phyloP scores from a whole-genome alignment of 495 filamentous ascomycete species.

The Tirmania nivea region DNA sequence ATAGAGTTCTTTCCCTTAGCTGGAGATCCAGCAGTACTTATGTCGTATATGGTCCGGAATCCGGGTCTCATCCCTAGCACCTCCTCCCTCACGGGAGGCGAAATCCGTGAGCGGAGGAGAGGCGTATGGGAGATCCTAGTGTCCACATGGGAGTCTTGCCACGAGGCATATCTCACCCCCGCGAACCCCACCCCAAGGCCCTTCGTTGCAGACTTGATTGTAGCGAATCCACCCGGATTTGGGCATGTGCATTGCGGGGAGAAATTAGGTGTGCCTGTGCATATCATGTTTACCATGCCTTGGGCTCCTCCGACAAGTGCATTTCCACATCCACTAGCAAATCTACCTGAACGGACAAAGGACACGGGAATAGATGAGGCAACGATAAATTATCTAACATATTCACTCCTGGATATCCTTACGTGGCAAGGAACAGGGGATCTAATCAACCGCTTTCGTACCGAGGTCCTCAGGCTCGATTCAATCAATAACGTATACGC shows the following conservation, averaged over 20 bases:
- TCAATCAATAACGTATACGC: conserved; percentile 42
- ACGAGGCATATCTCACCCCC: conserved; percentile 23
- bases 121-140: conserved; percentile 41
- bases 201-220: conserved; percentile 47
- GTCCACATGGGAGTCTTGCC: conserved; percentile 39
- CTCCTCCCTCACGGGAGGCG: conserved; percentile 40
- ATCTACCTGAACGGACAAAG: conserved; percentile 25
- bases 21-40: conserved; percentile 49
- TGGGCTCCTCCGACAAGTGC: conserved; percentile 41
- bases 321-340: conserved; percentile 54
- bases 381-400: conserved; percentile 52
- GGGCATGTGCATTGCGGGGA: conserved; percentile 46
- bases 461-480: conserved; percentile 37
- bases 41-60: conserved; percentile 70
- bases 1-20: conserved; percentile 50
- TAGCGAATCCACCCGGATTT: conserved; percentile 46
- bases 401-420: conserved; percentile 50
- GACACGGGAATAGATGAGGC: conserved; percentile 36
- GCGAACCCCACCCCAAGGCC: conserved; percentile 20
- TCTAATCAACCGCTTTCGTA: conserved; percentile 41
- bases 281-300: conserved; percentile 44
- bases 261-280: conserved; percentile 39
- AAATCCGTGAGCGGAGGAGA: conserved; percentile 35
- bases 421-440: conserved; percentile 40
- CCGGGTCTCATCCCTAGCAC: conserved; percentile 46